These are phyloP conservation scores for Aspergillus caelatus DNA, from an alignment of 2,329 filamentous ascomycete genomes.

Conservation along the genomic window DNA sequence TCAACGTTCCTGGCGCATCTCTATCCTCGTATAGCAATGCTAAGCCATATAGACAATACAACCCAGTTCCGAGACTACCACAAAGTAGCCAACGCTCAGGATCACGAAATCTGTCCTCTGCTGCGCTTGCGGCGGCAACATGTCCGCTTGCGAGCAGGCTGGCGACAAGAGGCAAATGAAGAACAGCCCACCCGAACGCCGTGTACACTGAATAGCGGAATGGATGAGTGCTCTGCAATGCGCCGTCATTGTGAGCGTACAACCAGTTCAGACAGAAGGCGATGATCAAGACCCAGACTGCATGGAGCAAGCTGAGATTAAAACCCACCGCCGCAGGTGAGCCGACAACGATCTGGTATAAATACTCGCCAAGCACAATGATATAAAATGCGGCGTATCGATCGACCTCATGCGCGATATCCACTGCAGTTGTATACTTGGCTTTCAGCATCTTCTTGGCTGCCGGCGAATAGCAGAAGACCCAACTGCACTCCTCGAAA, in stretches of 20 bases:
- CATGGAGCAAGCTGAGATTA: slow-evolving; percentile 48
- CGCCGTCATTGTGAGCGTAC: slow-evolving; percentile 54
- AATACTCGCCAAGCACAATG: slow-evolving; percentile 56
- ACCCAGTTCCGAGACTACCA: slow-evolving; percentile 49
- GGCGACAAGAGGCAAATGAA: slow-evolving; percentile 51
- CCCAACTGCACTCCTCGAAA: slow-evolving; percentile 49
- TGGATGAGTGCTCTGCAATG: slow-evolving; percentile 47
- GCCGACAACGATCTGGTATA: slow-evolving; percentile 53
- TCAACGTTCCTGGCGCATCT: slow-evolving; percentile 34
- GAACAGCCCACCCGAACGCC: slow-evolving; percentile 49
- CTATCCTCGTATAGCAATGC: slow-evolving; percentile 47
- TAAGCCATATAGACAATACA: slow-evolving; percentile 44
- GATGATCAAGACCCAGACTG: slow-evolving; percentile 53
- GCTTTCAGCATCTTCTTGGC: slow-evolving; percentile 48
- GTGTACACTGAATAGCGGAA: slow-evolving; percentile 50
- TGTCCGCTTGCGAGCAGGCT: slow-evolving; percentile 54
- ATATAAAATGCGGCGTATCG: slow-evolving; percentile 56
- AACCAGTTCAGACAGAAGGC: slow-evolving; percentile 57
- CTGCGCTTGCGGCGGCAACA: slow-evolving; percentile 47
- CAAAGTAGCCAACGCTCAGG: slow-evolving; percentile 54
- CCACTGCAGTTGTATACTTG: slow-evolving; percentile 52
- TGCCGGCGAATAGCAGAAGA: slow-evolving; percentile 49
- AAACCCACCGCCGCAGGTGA: slow-evolving; percentile 51
- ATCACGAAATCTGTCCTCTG: slow-evolving; percentile 43
- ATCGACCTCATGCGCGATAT: slow-evolving; percentile 55